phyloP scores from a whole-genome alignment of 192 early-diverging fungal species.

The Diversispora epigaea region DNA sequence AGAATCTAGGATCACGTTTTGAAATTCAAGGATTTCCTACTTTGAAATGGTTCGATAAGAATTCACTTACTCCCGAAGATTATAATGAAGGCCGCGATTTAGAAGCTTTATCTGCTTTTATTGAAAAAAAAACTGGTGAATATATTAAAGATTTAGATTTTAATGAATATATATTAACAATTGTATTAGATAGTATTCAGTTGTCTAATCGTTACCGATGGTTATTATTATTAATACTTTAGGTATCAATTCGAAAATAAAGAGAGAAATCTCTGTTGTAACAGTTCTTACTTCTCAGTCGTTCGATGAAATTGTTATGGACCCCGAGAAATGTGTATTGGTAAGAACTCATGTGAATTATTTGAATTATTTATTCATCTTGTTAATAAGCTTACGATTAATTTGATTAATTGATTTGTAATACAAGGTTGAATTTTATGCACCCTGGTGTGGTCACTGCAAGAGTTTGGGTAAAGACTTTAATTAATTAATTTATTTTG shows the following conservation, averaged over 20 bases:
- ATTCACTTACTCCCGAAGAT: constrained; percentile 69
- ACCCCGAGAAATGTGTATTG: constrained; percentile 72
- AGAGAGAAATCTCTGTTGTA: constrained; percentile 69
- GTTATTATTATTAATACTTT: neutral
- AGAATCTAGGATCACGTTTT: constrained; percentile 75
- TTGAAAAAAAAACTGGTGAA: constrained; percentile 78
- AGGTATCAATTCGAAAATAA: constrained; percentile 66
- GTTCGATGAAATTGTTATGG: constrained; percentile 77
- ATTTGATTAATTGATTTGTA: neutral
- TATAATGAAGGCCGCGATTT: constrained; percentile 84
- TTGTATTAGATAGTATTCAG: no score
- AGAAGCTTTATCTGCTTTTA: constrained; percentile 70
- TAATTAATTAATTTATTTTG: neutral
- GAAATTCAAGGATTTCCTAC: constrained; percentile 85
- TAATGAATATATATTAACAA: neutral
- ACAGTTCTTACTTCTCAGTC: constrained; percentile 64
- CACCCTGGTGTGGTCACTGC: constrained; percentile 90
- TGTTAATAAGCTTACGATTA: neutral
- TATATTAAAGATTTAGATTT: neutral
- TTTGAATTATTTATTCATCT: neutral
- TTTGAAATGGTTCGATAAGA: constrained; percentile 92
- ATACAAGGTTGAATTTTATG: constrained; percentile 78
- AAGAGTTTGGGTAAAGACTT: constrained; percentile 53
- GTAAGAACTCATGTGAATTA: constrained; percentile 32
- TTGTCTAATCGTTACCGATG: neutral